Conservation (phyloP, 805 yeast species). For the Saccharomyces jurei region DNA sequence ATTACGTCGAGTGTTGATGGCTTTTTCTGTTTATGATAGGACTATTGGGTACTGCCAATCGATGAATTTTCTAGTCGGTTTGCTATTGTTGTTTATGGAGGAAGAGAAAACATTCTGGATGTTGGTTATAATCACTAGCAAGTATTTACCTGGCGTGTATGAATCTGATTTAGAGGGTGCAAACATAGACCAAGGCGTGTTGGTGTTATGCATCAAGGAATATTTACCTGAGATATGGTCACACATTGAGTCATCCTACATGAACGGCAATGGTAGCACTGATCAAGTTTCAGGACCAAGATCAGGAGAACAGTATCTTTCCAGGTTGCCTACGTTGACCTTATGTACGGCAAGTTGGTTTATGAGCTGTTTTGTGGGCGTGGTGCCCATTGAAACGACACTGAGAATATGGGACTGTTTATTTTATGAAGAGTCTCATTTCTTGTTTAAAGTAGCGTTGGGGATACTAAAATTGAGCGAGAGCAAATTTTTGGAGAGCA, state of each 20-base stretch:
- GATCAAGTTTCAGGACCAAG: not conserved
- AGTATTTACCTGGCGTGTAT: constrained; percentile 84
- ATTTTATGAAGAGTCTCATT: constrained; percentile 84
- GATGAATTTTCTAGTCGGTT: constrained; percentile 83
- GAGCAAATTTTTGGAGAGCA: constrained; percentile 41
- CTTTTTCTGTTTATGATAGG: constrained; percentile 81
- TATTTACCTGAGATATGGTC: constrained; percentile 77
- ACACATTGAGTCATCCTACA: constrained; percentile 32
- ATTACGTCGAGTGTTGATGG: constrained; percentile 68
- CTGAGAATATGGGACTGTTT: constrained; percentile 90
- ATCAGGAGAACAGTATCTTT: constrained; percentile 39
- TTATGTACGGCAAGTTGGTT: constrained; percentile 96
- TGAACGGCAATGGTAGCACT: constrained; percentile 1
- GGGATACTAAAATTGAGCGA: constrained; percentile 71
- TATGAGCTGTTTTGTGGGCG: constrained; percentile 89
- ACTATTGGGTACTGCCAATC: constrained; percentile 94
- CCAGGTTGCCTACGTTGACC: constrained; percentile 79
- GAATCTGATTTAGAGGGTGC: constrained; percentile 88
- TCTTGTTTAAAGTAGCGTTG: constrained; percentile 72
- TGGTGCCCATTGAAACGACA: constrained; percentile 80
- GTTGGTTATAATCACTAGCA: constrained; percentile 81
- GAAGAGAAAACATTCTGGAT: constrained; percentile 94
- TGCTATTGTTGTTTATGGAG: constrained; percentile 72
- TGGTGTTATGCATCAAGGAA: constrained; percentile 78
- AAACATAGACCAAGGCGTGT: constrained; percentile 87